Conservation (phyloP, 139 green algal species). For the Gonium pectorale region DNA sequence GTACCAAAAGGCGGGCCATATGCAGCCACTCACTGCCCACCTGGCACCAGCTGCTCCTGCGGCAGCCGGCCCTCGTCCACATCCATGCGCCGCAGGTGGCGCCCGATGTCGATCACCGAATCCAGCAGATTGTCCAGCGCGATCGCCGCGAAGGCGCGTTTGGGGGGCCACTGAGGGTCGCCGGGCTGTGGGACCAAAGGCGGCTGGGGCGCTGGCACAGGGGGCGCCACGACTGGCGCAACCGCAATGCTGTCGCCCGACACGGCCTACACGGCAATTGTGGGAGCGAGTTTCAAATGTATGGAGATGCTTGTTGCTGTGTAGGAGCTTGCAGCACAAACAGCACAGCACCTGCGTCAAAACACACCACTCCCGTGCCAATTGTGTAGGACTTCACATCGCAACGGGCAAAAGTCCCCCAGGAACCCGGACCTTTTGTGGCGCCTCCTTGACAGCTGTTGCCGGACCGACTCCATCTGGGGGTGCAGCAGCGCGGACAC, state of each 20-base stretch:
- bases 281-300: background rate
- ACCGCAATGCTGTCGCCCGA: no score
- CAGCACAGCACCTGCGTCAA: background rate
- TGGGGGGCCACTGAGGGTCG: constrained; percentile 36
- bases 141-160: constrained; percentile 43
- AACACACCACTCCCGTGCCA: background rate
- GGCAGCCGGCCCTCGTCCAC: background rate
- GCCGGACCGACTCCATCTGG: no score
- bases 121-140: constrained; percentile 49
- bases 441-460: background rate
- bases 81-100: constrained; percentile 27
- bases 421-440: no score
- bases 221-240: background rate
- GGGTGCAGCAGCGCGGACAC: no score
- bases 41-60: constrained; percentile 16
- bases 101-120: constrained; percentile 44
- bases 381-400: no score
- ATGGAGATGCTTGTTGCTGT: background rate
- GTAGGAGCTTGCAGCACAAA: background rate
- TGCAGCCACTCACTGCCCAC: background rate
- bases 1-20: no score
- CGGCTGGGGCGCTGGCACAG: background rate
- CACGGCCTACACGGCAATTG: no score
- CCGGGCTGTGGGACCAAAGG: constrained; percentile 3
- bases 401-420: no score